Conservation (phyloP, 2,329 filamentous ascomycete genomes). For the Microsporum audouinii region DNA sequence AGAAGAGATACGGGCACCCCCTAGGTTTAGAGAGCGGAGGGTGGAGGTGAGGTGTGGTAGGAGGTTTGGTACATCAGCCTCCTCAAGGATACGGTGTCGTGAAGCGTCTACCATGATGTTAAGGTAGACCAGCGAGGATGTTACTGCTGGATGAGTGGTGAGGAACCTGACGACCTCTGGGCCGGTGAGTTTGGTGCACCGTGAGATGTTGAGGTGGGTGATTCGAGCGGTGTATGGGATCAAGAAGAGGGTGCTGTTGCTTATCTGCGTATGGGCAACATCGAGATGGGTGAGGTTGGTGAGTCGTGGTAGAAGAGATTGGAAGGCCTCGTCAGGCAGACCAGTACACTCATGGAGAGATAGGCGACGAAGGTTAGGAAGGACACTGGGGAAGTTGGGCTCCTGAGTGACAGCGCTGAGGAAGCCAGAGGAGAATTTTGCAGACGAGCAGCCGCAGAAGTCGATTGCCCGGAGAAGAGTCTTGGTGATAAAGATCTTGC, state of each 20-base stretch:
- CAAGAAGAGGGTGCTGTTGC: slow-evolving; percentile 55
- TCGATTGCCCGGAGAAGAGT: slow-evolving; percentile 57
- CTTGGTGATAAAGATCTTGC: slow-evolving; percentile 58
- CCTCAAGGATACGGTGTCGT: slow-evolving; percentile 59
- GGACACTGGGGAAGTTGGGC: slow-evolving; percentile 39
- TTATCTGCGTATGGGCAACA: slow-evolving; percentile 66
- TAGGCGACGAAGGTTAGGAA: slow-evolving; percentile 52
- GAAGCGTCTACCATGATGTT: slow-evolving; percentile 62
- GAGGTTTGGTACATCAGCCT: slow-evolving; percentile 52
- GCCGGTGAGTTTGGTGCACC: slow-evolving; percentile 59
- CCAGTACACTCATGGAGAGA: slow-evolving; percentile 70
- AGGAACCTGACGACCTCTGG: slow-evolving; percentile 59
- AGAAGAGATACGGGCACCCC: slow-evolving; percentile 58
- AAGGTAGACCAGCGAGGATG: slow-evolving; percentile 53
- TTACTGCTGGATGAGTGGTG: slow-evolving; percentile 57
- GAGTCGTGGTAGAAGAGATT: slow-evolving; percentile 60
- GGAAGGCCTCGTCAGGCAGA: slow-evolving; percentile 55
- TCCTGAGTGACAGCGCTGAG: slow-evolving; percentile 40
- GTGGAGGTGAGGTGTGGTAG: slow-evolving; percentile 49
- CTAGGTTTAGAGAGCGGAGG: slow-evolving; percentile 62
- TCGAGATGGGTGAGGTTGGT: slow-evolving; percentile 63
- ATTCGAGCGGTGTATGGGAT: slow-evolving; percentile 61
- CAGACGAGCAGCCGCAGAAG: slow-evolving; percentile 64
- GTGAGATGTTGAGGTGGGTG: slow-evolving; percentile 67
- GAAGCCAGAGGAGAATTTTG: slow-evolving; percentile 56